Percentiles rank a stretch among this genome's conserved stretches.
These are phyloP conservation scores for Delonix regia DNA, from an alignment of 306 rosid species.

Conservation along the genomic window DNA sequence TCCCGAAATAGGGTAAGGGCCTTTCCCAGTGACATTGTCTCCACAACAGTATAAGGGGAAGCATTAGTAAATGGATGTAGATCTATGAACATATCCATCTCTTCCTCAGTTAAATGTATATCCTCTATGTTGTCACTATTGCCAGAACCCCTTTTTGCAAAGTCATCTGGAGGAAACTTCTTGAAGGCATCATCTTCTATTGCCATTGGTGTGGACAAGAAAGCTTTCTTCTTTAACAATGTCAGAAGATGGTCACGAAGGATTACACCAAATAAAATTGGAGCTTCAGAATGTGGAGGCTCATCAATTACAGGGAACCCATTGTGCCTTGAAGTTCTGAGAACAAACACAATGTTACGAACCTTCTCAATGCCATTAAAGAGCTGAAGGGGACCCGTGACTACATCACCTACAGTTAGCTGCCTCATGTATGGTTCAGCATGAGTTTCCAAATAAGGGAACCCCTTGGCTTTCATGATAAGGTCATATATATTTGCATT, in stretches of 20 bases:
- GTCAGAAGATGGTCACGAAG: conserved; percentile 81
- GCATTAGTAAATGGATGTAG: conserved; percentile 88
- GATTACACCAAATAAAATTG: conserved; percentile 72
- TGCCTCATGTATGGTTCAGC: conserved; percentile 95
- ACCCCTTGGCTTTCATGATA: conserved; percentile 93
- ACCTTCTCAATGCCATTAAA: conserved; percentile 88
- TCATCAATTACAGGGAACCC: conserved; percentile 92
- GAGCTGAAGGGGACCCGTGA: conserved; percentile 83
- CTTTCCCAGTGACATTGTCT: conserved; percentile 89
- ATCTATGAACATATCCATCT: conserved; percentile 85
- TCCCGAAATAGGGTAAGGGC: conserved; percentile 80
- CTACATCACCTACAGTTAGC: conserved; percentile 75
- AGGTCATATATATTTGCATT: conserved; percentile 78
- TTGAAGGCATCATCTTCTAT: conserved; percentile 28
- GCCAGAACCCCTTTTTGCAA: conserved; percentile 72
- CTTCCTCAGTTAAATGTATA: conserved; percentile 65
- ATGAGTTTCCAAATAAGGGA: conserved; percentile 84
- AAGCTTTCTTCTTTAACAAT: conserved; percentile 78
- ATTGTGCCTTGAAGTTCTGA: conserved; percentile 67
- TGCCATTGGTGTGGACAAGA: conserved; percentile 47
- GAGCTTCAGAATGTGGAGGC: conserved; percentile 64
- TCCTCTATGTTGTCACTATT: conserved; percentile 59
- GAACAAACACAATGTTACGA: conserved; percentile 66
- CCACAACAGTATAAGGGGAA: conserved; percentile 92
- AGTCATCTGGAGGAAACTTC: conserved; percentile 64